Percentiles rank a stretch among this genome's conserved stretches.
phyloP scores from a whole-genome alignment of 495 filamentous ascomycete genomes.

The Penicillium manginii region DNA sequence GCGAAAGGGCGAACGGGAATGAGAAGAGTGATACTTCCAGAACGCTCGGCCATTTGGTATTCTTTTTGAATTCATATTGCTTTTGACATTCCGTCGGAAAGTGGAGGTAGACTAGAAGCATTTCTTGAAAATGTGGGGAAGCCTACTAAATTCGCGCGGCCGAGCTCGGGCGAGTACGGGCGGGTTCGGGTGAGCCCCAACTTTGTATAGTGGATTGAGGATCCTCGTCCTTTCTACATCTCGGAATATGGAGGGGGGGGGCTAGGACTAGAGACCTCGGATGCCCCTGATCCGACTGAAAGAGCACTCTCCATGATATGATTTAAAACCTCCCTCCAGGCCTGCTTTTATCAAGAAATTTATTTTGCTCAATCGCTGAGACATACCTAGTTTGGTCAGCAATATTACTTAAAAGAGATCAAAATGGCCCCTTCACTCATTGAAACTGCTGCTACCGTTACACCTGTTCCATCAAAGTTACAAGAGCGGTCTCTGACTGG shows the following conservation, averaged over 20 bases:
- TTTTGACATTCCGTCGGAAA: neutral
- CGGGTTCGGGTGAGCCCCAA: neutral
- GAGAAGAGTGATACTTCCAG: neutral
- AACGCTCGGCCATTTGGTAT: neutral
- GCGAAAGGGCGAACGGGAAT: neutral
- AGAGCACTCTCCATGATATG: too few relatives aligned
- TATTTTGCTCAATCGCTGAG: too few relatives aligned
- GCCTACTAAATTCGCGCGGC: neutral
- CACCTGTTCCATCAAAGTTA: neutral
- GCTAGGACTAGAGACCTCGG: too few relatives aligned
- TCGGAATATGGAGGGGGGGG: too few relatives aligned
- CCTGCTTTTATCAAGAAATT: too few relatives aligned
- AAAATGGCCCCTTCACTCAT: neutral
- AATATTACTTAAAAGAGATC: neutral
- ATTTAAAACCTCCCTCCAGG: too few relatives aligned
- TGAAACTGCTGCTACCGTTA: neutral
- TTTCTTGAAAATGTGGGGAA: too few relatives aligned
- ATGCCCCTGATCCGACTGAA: too few relatives aligned
- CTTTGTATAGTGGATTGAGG: too few relatives aligned
- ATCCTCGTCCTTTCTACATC: too few relatives aligned
- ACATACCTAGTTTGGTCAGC: neutral
- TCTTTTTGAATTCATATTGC: neutral
- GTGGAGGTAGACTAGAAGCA: neutral
- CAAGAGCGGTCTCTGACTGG: neutral
- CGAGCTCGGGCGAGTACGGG: neutral